A percentile compares a stretch with the other conserved stretches of the same genome.
These are phyloP conservation scores for Aspergillus ellipticus DNA, from an alignment of 495 filamentous ascomycete species.

Conservation along the genomic window DNA sequence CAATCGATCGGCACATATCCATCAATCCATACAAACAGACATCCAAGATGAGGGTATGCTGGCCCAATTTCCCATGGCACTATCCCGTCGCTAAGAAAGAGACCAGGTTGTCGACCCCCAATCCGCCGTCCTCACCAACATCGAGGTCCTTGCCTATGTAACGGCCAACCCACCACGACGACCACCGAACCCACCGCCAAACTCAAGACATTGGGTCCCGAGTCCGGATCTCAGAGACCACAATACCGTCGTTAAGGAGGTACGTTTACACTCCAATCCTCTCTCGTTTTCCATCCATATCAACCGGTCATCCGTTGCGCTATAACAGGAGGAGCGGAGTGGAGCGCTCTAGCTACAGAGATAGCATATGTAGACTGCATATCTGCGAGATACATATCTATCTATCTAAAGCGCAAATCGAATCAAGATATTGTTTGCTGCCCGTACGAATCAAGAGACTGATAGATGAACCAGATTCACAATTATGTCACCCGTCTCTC, in stretches of 20 bases:
- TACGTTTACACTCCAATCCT: constrained; percentile 22
- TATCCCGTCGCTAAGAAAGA: not conserved
- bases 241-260: constrained; percentile 51
- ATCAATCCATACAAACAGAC: not conserved
- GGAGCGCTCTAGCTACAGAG: too few relatives aligned
- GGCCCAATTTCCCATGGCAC: not conserved
- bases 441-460: not conserved
- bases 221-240: constrained; percentile 45
- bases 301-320: not conserved
- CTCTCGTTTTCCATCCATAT: not conserved
- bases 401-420: not conserved
- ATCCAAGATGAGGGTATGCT: constrained; percentile 29
- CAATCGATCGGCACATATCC: not conserved
- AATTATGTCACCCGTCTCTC: constrained; percentile 42
- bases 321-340: too few relatives aligned
- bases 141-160: constrained; percentile 61
- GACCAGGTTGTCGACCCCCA: constrained; percentile 60
- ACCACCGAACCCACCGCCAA: constrained; percentile 37
- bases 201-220: constrained; percentile 39
- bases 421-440: not conserved
- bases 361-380: too few relatives aligned
- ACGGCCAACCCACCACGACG: constrained; percentile 43
- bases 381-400: too few relatives aligned
- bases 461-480: constrained; percentile 32
- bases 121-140: constrained; percentile 59